Conservation (phyloP, 1,284 basidiomycete genomes). For the Cystobasidium pallidum region DNA sequence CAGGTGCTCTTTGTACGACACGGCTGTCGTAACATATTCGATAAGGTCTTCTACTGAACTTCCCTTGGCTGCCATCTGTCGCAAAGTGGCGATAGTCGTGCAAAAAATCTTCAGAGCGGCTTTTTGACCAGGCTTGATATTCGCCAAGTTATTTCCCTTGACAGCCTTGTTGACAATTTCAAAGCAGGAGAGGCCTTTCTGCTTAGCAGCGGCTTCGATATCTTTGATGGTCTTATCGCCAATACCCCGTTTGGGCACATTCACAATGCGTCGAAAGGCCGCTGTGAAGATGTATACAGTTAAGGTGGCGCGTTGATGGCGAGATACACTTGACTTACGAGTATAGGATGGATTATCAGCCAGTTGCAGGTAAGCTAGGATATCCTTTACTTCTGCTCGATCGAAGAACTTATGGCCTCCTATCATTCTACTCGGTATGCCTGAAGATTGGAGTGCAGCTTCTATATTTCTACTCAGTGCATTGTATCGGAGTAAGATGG, state of each 20-base stretch:
- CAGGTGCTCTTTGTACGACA: slow-evolving; percentile 71
- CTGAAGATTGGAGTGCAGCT: slow-evolving; percentile 72
- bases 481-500: slow-evolving; percentile 79
- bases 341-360: slow-evolving; percentile 78
- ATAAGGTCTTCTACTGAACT: slow-evolving; percentile 70
- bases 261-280: slow-evolving; percentile 79
- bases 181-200: slow-evolving; percentile 64
- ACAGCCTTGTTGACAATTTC: slow-evolving; percentile 67
- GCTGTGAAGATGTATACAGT: slow-evolving; percentile 54
- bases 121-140: slow-evolving; percentile 69
- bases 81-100: slow-evolving; percentile 53
- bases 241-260: slow-evolving; percentile 73
- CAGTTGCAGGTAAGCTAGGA: slow-evolving; percentile 84
- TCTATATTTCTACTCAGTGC: slow-evolving; percentile 79
- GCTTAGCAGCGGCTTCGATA: slow-evolving; percentile 64
- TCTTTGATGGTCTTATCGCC: slow-evolving; percentile 79
- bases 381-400: slow-evolving; percentile 69
- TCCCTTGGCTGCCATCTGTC: slow-evolving; percentile 59
- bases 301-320: not conserved
- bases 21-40: slow-evolving; percentile 64
- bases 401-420: slow-evolving; percentile 55
- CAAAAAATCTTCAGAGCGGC: slow-evolving; percentile 68
- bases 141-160: slow-evolving; percentile 63
- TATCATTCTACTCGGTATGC: slow-evolving; percentile 76
- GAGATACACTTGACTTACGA: not conserved